Evolutionary conservation across 2,329 filamentous ascomycete genomes (phyloP).

Genomic region (Colletotrichum chlorophyti): DNA sequence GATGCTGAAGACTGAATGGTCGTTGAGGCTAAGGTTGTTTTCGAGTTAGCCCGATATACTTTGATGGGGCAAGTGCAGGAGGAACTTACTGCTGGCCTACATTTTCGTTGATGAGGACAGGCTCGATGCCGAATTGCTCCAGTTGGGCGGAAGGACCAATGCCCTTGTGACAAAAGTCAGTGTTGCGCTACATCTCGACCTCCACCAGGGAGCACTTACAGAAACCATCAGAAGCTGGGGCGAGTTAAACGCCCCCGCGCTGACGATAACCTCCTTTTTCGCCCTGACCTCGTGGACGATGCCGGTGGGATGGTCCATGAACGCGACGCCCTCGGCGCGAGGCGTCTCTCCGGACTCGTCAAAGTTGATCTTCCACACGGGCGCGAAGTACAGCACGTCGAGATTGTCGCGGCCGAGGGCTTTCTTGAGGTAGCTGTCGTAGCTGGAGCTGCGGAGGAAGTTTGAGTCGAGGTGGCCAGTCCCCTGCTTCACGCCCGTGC

Average conservation of each 20-base stretch:
- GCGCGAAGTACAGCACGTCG: conserved; percentile 34
- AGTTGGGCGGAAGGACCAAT: conserved; percentile 30
- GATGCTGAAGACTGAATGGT: conserved; percentile 37
- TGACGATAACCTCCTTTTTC: conserved; percentile 27
- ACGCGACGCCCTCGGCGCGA: conserved; percentile 32
- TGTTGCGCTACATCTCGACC: not conserved
- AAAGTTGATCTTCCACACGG: conserved; percentile 31
- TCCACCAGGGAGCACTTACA: not conserved
- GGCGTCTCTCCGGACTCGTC: conserved; percentile 29
- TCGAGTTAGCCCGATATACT: not conserved
- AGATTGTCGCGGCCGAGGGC: conserved; percentile 31
- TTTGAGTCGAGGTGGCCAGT: conserved; percentile 33
- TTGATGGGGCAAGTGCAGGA: too few species aligned
- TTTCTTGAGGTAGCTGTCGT: conserved; percentile 34
- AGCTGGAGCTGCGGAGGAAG: conserved; percentile 34
- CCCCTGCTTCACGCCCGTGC: conserved; percentile 37
- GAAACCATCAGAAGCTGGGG: conserved; percentile 31
- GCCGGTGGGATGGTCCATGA: conserved; percentile 34
- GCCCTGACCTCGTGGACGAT: conserved; percentile 27
- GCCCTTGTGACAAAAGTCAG: conserved; percentile 27
- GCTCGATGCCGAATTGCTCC: conserved; percentile 32
- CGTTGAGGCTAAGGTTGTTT: conserved; percentile 31
- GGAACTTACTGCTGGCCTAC: conserved; percentile 33
- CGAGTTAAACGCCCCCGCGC: conserved; percentile 27
- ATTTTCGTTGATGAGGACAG: conserved; percentile 34